Evolutionary conservation across 352 stramenopile genomes (phyloP).

Genomic region (Phytophthora agathidicida): DNA sequence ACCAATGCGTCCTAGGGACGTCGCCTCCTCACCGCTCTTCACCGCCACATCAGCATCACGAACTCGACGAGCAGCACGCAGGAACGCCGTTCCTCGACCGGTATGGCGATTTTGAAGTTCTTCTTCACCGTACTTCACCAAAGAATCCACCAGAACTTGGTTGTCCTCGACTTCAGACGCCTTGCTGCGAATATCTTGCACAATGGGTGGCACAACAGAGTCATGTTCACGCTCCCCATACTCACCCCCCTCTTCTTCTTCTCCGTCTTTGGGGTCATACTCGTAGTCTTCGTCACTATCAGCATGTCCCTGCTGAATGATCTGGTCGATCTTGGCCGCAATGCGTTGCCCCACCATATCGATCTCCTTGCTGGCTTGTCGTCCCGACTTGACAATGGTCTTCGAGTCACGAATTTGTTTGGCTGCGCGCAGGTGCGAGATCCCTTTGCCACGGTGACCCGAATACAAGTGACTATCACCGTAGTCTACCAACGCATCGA

Average conservation of each 20-base stretch:
- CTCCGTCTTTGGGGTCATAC: slow-evolving; percentile 43
- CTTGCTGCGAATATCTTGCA: slow-evolving; percentile 52
- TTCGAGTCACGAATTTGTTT: slow-evolving; percentile 64
- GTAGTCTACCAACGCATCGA: slow-evolving; percentile 72
- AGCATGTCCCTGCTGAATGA: slow-evolving; percentile 68
- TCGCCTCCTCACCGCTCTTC: slow-evolving; percentile 54
- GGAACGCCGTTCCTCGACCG: slow-evolving; percentile 64
- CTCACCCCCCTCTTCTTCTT: slow-evolving; percentile 33
- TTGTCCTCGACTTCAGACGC: slow-evolving; percentile 53
- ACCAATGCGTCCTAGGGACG: slow-evolving; percentile 60
- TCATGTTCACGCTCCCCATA: slow-evolving; percentile 27
- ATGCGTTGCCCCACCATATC: slow-evolving; percentile 63
- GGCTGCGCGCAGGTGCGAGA: slow-evolving; percentile 77
- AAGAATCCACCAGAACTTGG: slow-evolving; percentile 65
- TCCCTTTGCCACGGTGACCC: slow-evolving; percentile 68
- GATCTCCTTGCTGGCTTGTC: slow-evolving; percentile 59
- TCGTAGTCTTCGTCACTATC: slow-evolving; percentile 73
- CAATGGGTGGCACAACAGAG: slow-evolving; percentile 45
- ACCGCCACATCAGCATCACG: slow-evolving; percentile 51
- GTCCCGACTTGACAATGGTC: slow-evolving; percentile 50
- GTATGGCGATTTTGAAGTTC: slow-evolving; percentile 59
- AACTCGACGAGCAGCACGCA: slow-evolving; percentile 66
- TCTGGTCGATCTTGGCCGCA: slow-evolving; percentile 78
- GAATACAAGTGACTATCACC: slow-evolving; percentile 74
- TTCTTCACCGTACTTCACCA: slow-evolving; percentile 65